A percentile compares a stretch with the other conserved stretches of the same genome.
These are phyloP conservation scores for Parietaria judaica DNA, from an alignment of 306 rosid genomes.

Conservation along the genomic window DNA sequence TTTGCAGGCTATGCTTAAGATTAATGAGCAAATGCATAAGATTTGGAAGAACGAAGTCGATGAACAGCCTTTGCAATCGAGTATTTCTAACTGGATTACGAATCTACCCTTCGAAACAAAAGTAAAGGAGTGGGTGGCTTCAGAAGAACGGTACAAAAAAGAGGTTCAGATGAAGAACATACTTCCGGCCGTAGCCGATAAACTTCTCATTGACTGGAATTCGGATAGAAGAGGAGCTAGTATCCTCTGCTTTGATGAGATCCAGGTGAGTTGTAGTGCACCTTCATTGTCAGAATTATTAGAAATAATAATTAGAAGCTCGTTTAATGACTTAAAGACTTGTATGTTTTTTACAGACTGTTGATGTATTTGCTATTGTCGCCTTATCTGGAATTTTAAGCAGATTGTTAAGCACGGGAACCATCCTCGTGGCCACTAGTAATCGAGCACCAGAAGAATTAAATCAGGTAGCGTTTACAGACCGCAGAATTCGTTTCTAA, in stretches of 20 bases:
- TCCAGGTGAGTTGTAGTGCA: constrained; percentile 51
- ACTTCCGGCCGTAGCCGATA: constrained; percentile 89
- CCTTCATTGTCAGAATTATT: neutral
- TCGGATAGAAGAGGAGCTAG: constrained; percentile 67
- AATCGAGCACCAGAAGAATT: constrained; percentile 87
- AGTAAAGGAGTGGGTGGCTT: constrained; percentile 90
- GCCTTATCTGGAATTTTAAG: constrained; percentile 97
- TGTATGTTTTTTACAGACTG: constrained; percentile 65
- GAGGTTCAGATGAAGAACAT: constrained; percentile 82
- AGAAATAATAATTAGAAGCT: neutral
- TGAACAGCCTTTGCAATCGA: constrained; percentile 63
- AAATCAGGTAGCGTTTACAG: constrained; percentile 50
- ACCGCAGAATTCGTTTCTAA: neutral
- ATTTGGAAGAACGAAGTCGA: constrained; percentile 75
- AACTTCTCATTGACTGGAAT: constrained; percentile 52
- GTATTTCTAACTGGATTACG: constrained; percentile 74
- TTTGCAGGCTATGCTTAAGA: constrained; percentile 94
- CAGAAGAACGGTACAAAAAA: constrained; percentile 81
- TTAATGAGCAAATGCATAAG: constrained; percentile 93
- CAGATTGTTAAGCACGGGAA: constrained; percentile 83
- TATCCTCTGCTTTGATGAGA: constrained; percentile 93
- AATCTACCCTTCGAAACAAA: constrained; percentile 74
- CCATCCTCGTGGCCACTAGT: constrained; percentile 92
- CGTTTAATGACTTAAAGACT: constrained; percentile 26
- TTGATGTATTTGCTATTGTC: constrained; percentile 99